phyloP scores from a whole-genome alignment of 805 yeast genomes.

The Nakazawaea holstii region DNA sequence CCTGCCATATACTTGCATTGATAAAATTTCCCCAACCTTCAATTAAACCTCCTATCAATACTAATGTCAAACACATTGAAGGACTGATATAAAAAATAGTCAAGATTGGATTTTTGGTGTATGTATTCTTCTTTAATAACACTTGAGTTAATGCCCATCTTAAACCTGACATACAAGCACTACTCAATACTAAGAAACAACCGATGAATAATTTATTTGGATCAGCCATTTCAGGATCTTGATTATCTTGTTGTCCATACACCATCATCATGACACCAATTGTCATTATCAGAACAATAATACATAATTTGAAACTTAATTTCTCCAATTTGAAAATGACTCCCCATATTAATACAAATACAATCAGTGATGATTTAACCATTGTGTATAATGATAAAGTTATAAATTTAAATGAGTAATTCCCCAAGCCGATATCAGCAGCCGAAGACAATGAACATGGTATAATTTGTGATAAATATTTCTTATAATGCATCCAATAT shows the following conservation, averaged over 20 bases:
- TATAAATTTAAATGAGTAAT: conserved; percentile 73
- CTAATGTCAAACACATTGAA: conserved; percentile 61
- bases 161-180: conserved; percentile 80
- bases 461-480: conserved; percentile 49
- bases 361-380: conserved; percentile 83
- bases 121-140: conserved; percentile 53
- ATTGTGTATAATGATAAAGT: conserved; percentile 85
- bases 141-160: conserved; percentile 95
- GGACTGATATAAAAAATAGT: conserved; percentile 86
- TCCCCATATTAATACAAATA: conserved; percentile 87
- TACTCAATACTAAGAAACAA: conserved; percentile 64
- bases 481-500: conserved; percentile 26
- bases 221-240: conserved; percentile 12
- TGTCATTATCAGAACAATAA: conserved; percentile 76
- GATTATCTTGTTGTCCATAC: conserved; percentile 34
- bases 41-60: conserved; percentile 55
- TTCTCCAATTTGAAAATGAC: conserved; percentile 73
- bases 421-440: conserved; percentile 92
- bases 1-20: conserved; percentile 55
- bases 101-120: conserved; percentile 69
- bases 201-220: conserved; percentile 43
- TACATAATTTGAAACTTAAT: conserved; percentile 59
- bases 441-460: conserved; percentile 89
- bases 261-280: conserved; percentile 88
- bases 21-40: conserved; percentile 63